phyloP scores from a whole-genome alignment of 768 basidiomycete species.

The Lactarius deliciosus region DNA sequence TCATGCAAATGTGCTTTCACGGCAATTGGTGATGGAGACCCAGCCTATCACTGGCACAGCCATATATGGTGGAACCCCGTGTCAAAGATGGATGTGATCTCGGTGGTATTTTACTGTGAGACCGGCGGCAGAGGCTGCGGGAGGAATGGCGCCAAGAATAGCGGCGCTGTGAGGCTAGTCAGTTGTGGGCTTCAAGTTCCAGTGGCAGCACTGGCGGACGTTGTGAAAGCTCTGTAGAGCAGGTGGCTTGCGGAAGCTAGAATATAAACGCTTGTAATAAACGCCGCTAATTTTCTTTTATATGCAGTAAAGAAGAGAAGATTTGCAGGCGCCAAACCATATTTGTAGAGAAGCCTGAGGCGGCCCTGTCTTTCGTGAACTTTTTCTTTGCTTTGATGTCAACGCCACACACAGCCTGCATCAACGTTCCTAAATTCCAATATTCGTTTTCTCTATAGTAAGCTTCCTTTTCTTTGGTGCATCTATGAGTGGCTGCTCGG shows the following conservation, averaged over 20 bases:
- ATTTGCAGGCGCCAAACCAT: not conserved
- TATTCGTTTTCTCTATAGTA: not conserved
- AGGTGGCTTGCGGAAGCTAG: not conserved
- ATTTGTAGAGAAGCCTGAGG: not conserved
- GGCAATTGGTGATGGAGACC: not conserved
- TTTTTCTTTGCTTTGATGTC: not conserved
- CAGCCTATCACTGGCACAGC: constrained; percentile 9
- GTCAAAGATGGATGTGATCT: not conserved
- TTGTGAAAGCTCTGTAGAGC: not conserved
- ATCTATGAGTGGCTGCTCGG: not conserved
- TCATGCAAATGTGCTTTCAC: not conserved
- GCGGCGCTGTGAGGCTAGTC: too few relatives aligned
- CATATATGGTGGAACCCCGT: not conserved
- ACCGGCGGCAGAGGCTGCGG: too few relatives aligned
- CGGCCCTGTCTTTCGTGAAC: not conserved
- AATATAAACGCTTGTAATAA: not conserved
- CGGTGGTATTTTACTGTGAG: not conserved
- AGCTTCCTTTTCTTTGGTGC: not conserved
- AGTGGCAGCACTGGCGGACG: not conserved
- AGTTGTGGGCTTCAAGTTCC: not conserved
- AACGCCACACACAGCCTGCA: not conserved
- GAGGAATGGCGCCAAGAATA: too few relatives aligned
- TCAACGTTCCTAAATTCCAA: not conserved
- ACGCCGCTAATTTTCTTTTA: too few relatives aligned
- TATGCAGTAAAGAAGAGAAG: too few relatives aligned